These are phyloP conservation scores for Truncatella angustata DNA, from an alignment of 2,329 filamentous ascomycete species.

Conservation along the genomic window DNA sequence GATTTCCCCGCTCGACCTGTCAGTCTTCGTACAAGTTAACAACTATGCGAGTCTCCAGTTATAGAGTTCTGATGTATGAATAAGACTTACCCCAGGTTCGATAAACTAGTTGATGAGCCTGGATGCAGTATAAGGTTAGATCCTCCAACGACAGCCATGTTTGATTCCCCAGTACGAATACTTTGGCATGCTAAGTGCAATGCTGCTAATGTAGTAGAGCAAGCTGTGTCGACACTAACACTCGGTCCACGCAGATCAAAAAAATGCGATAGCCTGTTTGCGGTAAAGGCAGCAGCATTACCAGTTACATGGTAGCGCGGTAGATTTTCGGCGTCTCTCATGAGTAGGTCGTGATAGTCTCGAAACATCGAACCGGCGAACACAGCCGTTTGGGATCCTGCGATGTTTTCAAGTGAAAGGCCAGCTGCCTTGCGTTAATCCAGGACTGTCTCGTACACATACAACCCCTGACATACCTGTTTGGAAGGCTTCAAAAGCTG, in stretches of 20 bases:
- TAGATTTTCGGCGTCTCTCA: conserved; percentile 6
- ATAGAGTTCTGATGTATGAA: background rate
- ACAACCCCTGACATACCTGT: background rate
- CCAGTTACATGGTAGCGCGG: conserved; percentile 8
- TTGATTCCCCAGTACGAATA: conserved; percentile 5
- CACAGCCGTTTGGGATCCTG: conserved; percentile 6
- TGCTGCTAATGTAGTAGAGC: conserved; percentile 3
- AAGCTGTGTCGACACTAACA: conserved; percentile 10
- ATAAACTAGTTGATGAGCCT: conserved; percentile 3
- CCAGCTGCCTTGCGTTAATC: background rate
- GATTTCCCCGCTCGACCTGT: conserved; percentile 12
- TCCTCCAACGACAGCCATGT: conserved; percentile 6
- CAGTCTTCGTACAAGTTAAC: background rate
- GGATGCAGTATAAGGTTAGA: conserved; percentile 2
- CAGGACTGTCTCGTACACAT: no score
- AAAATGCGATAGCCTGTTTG: conserved; percentile 5
- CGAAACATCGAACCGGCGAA: conserved; percentile 4
- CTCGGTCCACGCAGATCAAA: conserved; percentile 5
- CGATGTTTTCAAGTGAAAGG: conserved; percentile 2
- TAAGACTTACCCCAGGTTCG: conserved; percentile 3
- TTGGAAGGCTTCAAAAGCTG: conserved; percentile 5
- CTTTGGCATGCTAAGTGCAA: conserved; percentile 4
- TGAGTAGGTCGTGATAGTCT: conserved; percentile 6
- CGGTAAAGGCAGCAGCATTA: conserved; percentile 3
- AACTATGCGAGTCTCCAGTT: no score